Base-by-base conservation (phyloP, 2,329 filamentous ascomycete species). In the Claviceps purpurea region DNA sequence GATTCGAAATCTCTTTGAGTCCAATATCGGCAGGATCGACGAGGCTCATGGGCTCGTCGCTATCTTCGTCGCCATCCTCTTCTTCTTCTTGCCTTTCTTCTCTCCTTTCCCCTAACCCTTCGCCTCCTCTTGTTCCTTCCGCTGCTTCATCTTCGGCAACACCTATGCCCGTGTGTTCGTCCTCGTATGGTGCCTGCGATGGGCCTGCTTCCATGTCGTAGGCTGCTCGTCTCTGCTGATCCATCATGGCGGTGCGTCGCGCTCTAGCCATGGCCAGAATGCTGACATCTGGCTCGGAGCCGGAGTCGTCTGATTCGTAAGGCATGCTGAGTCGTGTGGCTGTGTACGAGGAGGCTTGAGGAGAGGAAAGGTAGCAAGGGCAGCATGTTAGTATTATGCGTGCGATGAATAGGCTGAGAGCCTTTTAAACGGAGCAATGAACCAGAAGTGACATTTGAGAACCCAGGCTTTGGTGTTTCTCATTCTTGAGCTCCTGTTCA, bases 1-100 rank as follows among this genome's bases (percentile, higher is more conserved):
- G 75, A 56, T 89, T 89, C 60, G 85, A 88, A 64, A 93, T 91
- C 64, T 93, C 88, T 65, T 89, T 90, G 56, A 91, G 72, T 44
- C 82, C 68, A 53, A 65, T 74, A 11, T 75, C 63, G 18, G 74
- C 74, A 18, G 73, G 68, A 14, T 80, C 71, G 52, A 82, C 73
- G 50, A 82, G 77, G 1, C 64, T 61, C 4, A 62, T 57, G 18
- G 61, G 62, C 22, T 69, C 68, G 34, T 71, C 68, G 6, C 68
- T 64, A 3, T 66, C 65, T 5, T 57, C 65, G 13, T 65, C 64
- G 1, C 69, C 70, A 11, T 67, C 63, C n/a, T 64, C 64, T 0
- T 65, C 60, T 30, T 70, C 67, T n/a, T 60, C 57, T 2, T 24
- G 10, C 30, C 30, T 0, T 48, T 37, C 3, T 22, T 18, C 13